Evolutionary conservation across 2,329 filamentous ascomycete genomes (phyloP), one percentile per base, ranked within the genome.

Genomic region (Alternaria hordeiaustralica): DNA sequence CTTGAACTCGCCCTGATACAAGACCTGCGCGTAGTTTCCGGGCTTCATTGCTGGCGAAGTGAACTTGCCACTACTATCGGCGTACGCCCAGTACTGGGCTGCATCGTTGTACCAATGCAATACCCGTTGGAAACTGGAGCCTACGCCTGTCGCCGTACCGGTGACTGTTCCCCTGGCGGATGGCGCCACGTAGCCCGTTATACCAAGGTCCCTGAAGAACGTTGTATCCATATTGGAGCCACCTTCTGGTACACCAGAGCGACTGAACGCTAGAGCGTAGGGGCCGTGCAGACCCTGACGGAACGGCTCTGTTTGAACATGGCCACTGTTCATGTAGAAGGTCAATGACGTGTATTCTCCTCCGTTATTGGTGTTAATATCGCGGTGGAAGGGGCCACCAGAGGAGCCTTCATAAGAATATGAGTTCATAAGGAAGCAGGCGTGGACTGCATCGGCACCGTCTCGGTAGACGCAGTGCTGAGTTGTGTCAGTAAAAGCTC

Each of bases 271-370:
- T 74, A 91, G 82, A 4, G 86, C 84, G 68, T 91, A 92, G 0
- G 89, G 89, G 2, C 89, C 89, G 72, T 90, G 88, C 45, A 92
- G 82, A 45, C 89, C 89, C 75, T 85, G 86, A 30, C 89, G 85
- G 78, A 78, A 90, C 12, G 79, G 74, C 72, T 92, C 89, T 2
- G 88, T 91, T 41, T 78, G 74, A 6, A 77, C 75, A 46, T 91
- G 89, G 44, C 84, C 85, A 13, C 86, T 89, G 81, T 91, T 91
- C 84, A 90, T 90, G 80, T 90, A 91, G 78, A 87, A 89, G 77
- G 89, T 90, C 1, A 91, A 82, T 60, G 83, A 87, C 36, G 82
- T 89, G 66, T 83, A 86, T 43, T 77, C 80, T 6, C 87, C 87
- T 15, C 83, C 87, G 64, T 90, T 88, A 80, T 92, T 91, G 56